Evolutionary conservation across 2,329 filamentous ascomycete genomes (phyloP).

Genomic region (Sarocladium oryzae): DNA sequence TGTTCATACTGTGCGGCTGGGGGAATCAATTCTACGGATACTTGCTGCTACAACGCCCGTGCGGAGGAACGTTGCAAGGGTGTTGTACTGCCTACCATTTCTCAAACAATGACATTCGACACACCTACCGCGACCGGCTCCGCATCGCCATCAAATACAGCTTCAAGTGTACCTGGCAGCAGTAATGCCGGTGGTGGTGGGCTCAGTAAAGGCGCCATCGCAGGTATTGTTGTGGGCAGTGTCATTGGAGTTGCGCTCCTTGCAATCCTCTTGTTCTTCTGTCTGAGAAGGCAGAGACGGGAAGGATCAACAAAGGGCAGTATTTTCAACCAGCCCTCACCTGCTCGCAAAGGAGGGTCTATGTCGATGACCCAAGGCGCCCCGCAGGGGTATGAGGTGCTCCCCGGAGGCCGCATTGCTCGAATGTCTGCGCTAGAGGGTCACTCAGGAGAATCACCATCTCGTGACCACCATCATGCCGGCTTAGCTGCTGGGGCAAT

Average conservation of each 20-base stretch:
- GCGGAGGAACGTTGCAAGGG: slow-evolving; percentile 66
- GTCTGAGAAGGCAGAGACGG: slow-evolving; percentile 45
- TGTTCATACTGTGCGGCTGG: slow-evolving; percentile 82
- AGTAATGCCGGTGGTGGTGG: slow-evolving; percentile 23
- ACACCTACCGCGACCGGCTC: slow-evolving; percentile 37
- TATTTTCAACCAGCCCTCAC: slow-evolving; percentile 86
- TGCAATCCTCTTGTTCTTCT: slow-evolving; percentile 62
- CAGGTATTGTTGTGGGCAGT: slow-evolving; percentile 81
- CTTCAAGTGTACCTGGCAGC: slow-evolving; percentile 17
- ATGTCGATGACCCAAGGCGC: slow-evolving; percentile 32
- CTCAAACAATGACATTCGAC: slow-evolving; percentile 58
- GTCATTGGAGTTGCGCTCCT: slow-evolving; percentile 65
- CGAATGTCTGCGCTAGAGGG: slow-evolving; percentile 92
- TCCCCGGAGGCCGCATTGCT: slow-evolving; percentile 84
- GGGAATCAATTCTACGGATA: slow-evolving; percentile 87
- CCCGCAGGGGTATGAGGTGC: slow-evolving; percentile 60
- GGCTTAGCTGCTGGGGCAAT: slow-evolving; percentile 36
- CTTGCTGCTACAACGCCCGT: slow-evolving; percentile 81
- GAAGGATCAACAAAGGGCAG: slow-evolving; percentile 59
- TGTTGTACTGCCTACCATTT: slow-evolving; percentile 72
- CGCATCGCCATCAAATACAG: slow-evolving; percentile 19
- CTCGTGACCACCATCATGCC: slow-evolving; percentile 36
- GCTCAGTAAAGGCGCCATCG: slow-evolving; percentile 80
- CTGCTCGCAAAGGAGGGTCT: slow-evolving; percentile 45
- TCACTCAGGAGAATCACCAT: slow-evolving; percentile 56